Percentiles rank a stretch among this genome's conserved stretches.
Conservation (phyloP, 202 grass and related monocot genomes). For the Carex sylvatica region DNA sequence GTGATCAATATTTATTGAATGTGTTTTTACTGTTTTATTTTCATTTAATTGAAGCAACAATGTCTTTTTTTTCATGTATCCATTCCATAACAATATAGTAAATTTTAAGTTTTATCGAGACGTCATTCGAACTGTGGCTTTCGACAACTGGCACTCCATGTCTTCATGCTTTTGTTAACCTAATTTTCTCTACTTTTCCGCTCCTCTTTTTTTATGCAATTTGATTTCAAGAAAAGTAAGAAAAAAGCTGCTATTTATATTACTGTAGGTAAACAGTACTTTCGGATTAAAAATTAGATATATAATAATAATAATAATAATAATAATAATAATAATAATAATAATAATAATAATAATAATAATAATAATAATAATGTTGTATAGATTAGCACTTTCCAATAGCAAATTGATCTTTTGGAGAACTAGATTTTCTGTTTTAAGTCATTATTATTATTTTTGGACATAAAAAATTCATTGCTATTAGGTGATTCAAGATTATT, state of each 20-base stretch:
- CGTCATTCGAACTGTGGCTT: not conserved
- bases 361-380: no score
- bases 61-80: not conserved
- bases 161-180: not conserved
- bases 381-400: no score
- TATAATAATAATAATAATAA: no score
- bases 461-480: not conserved
- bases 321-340: no score
- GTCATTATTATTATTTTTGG: not conserved
- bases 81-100: not conserved
- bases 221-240: no score
- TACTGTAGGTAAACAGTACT: no score
- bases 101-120: not conserved
- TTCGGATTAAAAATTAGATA: no score
- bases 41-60: slow-evolving; percentile 2
- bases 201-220: no score
- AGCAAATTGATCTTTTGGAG: no score
- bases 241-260: no score
- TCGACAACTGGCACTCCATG: slow-evolving; percentile 2
- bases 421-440: not conserved
- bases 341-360: no score
- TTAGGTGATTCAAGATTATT: not conserved
- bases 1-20: not conserved
- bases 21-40: slow-evolving; percentile 21
- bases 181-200: not conserved